Evolutionary conservation across 768 basidiomycete genomes (phyloP).

Genomic region (Myochromella boudieri): DNA sequence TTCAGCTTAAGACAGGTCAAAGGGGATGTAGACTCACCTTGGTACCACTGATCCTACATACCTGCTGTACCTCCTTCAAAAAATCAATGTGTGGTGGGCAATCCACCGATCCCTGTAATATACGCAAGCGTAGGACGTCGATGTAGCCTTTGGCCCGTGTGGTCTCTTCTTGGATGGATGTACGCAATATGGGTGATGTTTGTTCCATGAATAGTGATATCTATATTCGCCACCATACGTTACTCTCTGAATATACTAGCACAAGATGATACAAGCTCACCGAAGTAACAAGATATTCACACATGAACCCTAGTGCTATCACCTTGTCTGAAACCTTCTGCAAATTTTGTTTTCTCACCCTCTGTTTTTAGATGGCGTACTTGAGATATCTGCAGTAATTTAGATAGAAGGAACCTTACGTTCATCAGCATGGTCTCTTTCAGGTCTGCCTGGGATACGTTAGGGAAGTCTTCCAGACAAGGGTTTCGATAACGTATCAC

Average conservation of each 20-base stretch:
- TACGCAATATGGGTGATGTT: slow-evolving; percentile 19
- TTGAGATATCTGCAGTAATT: background rate
- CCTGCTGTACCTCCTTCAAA: slow-evolving; percentile 6
- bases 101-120: slow-evolving; percentile 5
- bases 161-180: slow-evolving; percentile 19
- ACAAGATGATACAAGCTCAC: slow-evolving; percentile 11
- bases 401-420: background rate
- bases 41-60: slow-evolving; percentile 1
- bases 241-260: background rate
- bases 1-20: background rate
- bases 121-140: slow-evolving; percentile 18
- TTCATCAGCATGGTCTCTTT: slow-evolving; percentile 1
- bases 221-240: slow-evolving; percentile 13
- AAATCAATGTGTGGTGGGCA: background rate
- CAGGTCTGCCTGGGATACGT: slow-evolving; percentile 5
- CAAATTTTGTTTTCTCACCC: slow-evolving; percentile 13
- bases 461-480: background rate
- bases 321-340: slow-evolving; percentile 22
- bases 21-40: background rate
- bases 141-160: slow-evolving; percentile 22
- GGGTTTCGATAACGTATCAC: slow-evolving; percentile 7
- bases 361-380: slow-evolving; percentile 8
- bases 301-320: slow-evolving; percentile 24
- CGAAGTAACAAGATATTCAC: slow-evolving; percentile 25
- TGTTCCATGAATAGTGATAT: slow-evolving; percentile 24